phyloP scores from a whole-genome alignment of 306 rosid species.

The Malus sieversii region DNA sequence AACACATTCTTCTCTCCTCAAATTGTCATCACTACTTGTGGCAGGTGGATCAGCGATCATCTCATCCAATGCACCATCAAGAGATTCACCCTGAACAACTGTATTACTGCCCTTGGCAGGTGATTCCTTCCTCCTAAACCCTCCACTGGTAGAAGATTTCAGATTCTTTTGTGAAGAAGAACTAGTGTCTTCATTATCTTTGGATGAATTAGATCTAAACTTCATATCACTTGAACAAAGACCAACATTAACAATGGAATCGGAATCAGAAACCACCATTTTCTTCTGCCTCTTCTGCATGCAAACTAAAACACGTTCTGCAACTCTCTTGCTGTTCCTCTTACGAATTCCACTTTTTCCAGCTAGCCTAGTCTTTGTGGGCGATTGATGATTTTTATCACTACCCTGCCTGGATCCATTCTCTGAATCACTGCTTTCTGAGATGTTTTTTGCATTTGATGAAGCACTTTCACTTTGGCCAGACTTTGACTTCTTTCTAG shows the following conservation, averaged over 20 bases:
- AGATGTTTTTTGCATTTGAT: constrained; percentile 74
- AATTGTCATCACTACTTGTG: constrained; percentile 54
- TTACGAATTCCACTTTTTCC: constrained; percentile 56
- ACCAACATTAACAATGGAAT: constrained; percentile 59
- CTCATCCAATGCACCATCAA: constrained; percentile 50
- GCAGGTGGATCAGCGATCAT: constrained; percentile 45
- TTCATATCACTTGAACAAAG: constrained; percentile 37
- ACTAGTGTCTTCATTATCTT: constrained; percentile 36
- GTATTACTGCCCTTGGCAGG: constrained; percentile 25
- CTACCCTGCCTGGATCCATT: constrained; percentile 62
- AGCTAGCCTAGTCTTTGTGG: constrained; percentile 46
- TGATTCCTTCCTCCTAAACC: constrained; percentile 40
- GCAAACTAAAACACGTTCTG: constrained; percentile 77
- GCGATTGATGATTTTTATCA: constrained; percentile 40
- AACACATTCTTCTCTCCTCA: constrained; percentile 60
- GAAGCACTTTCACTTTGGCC: constrained; percentile 92
- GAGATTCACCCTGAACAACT: constrained; percentile 44
- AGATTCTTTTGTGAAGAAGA: constrained; percentile 37
- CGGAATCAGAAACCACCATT: constrained; percentile 66
- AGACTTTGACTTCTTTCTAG: constrained; percentile 52
- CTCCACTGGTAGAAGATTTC: constrained; percentile 26
- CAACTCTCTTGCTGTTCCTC: constrained; percentile 95
- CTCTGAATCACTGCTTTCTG: constrained; percentile 96
- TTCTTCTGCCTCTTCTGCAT: constrained; percentile 92
- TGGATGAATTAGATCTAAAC: constrained; percentile 32